A percentile compares a stretch with the other conserved stretches of the same genome.
These are phyloP conservation scores for Aaosphaeria arxii DNA, from an alignment of 2,329 filamentous ascomycete genomes.

Conservation along the genomic window DNA sequence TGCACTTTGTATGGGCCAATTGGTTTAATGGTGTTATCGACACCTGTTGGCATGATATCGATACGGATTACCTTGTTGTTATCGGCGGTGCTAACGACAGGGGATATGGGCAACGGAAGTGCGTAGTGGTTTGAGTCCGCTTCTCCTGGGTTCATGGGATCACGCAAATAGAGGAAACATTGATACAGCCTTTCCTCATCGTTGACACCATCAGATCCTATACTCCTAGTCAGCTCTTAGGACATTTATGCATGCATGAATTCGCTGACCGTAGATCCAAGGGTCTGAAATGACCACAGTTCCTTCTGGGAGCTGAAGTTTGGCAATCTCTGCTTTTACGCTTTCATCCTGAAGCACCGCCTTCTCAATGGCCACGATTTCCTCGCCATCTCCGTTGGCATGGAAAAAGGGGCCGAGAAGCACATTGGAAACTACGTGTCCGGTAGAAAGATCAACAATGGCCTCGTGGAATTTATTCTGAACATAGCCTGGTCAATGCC, in stretches of 20 bases:
- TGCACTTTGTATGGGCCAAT: conserved; percentile 57
- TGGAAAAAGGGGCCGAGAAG: conserved; percentile 58
- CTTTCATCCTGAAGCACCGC: conserved; percentile 54
- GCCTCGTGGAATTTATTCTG: conserved; percentile 64
- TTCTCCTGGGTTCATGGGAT: conserved; percentile 57
- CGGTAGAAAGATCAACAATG: conserved; percentile 51
- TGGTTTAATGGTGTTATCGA: conserved; percentile 56
- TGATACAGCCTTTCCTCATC: conserved; percentile 55
- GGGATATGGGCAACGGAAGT: conserved; percentile 64
- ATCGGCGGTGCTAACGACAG: conserved; percentile 59
- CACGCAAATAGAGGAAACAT: conserved; percentile 65
- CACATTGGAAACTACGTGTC: conserved; percentile 55
- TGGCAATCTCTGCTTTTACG: conserved; percentile 58
- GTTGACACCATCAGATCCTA: conserved; percentile 45
- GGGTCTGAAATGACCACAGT: conserved; percentile 58
- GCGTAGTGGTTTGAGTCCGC: conserved; percentile 68
- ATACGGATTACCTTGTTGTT: conserved; percentile 66
- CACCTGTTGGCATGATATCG: conserved; percentile 66
- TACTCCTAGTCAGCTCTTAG: neutral
- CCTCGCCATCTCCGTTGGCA: conserved; percentile 58
- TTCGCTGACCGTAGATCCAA: conserved; percentile 63
- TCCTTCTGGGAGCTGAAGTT: conserved; percentile 57
- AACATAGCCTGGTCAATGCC: neutral
- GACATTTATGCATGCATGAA: neutral
- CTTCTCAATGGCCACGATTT: conserved; percentile 58